Evolutionary conservation across 495 filamentous ascomycete species (phyloP), one percentile per base, ranked within the genome.

Genomic region (Acidomyces sp.): DNA sequence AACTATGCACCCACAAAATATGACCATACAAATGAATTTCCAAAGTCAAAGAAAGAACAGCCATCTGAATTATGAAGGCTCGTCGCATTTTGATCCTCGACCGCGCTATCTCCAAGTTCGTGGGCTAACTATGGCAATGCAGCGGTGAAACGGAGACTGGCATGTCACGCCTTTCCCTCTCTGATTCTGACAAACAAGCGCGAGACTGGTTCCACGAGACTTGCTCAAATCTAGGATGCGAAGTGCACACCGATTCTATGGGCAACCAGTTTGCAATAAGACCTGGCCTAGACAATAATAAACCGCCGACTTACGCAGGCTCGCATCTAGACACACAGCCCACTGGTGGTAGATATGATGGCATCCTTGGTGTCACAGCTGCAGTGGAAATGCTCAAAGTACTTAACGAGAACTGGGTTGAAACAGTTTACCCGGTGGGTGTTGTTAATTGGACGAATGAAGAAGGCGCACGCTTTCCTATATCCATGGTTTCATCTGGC

Each of bases 381-480:
- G 83, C 77, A 1, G 64, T 90, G 4, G 82, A 86, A 57, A 73
- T 77, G 48, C 59, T 90, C 18, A 72, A 65, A 43, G 69, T 72
- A 5, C 65, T 90, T 46, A 63, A 72, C n/a, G 82, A 87, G 11
- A 63, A 77, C 54, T 62, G 70, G 6, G 62, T 78, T n/a, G 69
- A 78, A 54, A 85, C 81, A 0, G 70, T 78, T 31, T 82, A 73
- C 46, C 74, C 75, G 17, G 63, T 86, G 7, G 80, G 79, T 6
- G 72, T 82, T 6, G 71, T 85, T 0, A 83, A 84, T 47, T 90
- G 82, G 83, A 87, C 82, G 0, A 87, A 86, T 48, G 83, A 87
- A 55, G 82, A 86, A 55, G 83, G 82, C 1, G 82, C 81, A 0
- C 69, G 83, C 6, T 90, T 86, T 52, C 81, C 83, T 3, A 71